Percentiles rank a stretch among this genome's conserved stretches.
Evolutionary conservation across 768 basidiomycete species (phyloP).

Genomic region (Boletus reticulatus): DNA sequence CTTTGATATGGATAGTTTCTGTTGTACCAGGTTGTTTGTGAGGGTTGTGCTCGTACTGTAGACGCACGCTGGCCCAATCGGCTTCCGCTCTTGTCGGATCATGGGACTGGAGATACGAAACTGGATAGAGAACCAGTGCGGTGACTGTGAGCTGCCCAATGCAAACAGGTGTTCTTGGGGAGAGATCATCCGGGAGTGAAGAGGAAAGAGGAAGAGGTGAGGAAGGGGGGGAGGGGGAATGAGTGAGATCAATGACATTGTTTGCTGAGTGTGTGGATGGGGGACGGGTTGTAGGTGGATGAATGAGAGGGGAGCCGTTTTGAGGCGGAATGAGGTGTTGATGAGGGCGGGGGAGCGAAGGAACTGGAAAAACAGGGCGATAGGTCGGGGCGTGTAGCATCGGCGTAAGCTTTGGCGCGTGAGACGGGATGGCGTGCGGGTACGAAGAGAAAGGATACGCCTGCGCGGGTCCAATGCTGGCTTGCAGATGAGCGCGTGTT

Average conservation of each 20-base stretch:
- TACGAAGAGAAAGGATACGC: conserved; percentile 23
- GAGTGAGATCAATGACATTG: conserved; percentile 76
- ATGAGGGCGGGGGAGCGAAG: conserved; percentile 29
- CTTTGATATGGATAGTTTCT: conserved; percentile 79
- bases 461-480: conserved; percentile 42
- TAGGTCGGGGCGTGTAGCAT: conserved; percentile 32
- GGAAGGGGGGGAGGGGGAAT: conserved; percentile 55
- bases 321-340: conserved; percentile 24
- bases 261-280: conserved; percentile 31
- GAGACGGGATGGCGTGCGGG: conserved; percentile 22
- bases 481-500: conserved; percentile 32
- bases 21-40: conserved; percentile 45
- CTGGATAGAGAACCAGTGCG: conserved; percentile 82
- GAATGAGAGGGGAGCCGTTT: conserved; percentile 22
- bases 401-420: conserved; percentile 25
- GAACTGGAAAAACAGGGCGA: conserved; percentile 52
- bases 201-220: conserved; percentile 30
- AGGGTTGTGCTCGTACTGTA: conserved; percentile 68
- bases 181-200: conserved; percentile 53
- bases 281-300: conserved; percentile 18
- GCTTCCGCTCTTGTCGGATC: conserved; percentile 40
- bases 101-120: conserved; percentile 57
- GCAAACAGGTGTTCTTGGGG: conserved; percentile 83
- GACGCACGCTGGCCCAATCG: conserved; percentile 69
- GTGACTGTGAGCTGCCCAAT: conserved; percentile 83